Conservation (phyloP, 441 rosid genomes). For the Croton setiger region DNA sequence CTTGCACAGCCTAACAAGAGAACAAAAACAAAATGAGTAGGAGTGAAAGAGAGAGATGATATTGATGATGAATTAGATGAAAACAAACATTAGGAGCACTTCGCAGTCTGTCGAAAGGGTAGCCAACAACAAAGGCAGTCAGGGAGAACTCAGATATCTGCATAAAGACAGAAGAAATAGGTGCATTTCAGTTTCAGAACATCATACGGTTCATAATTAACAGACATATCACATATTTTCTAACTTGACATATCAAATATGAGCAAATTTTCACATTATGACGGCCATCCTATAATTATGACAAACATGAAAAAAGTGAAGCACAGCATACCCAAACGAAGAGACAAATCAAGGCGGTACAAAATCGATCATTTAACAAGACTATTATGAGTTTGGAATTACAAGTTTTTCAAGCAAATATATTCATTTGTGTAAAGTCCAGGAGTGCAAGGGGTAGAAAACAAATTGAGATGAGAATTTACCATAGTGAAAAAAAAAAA, state of each 20-base stretch:
- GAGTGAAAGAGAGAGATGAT: constrained; percentile 1
- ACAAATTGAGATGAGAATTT: not conserved
- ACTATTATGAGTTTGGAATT: not conserved
- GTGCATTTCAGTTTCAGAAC: constrained; percentile 5
- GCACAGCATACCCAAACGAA: not conserved
- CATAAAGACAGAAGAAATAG: constrained; percentile 16
- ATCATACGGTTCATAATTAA: constrained; percentile 4
- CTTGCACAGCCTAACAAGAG: constrained; percentile 46
- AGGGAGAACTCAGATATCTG: constrained; percentile 68
- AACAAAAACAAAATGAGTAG: constrained; percentile 14
- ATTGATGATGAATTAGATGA: constrained; percentile 7
- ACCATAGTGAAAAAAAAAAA: too few relatives aligned
- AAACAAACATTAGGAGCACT: constrained; percentile 39
- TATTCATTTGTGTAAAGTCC: not conserved
- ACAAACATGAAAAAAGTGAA: not conserved
- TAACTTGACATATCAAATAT: not conserved
- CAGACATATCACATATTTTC: not conserved
- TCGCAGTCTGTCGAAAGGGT: constrained; percentile 45
- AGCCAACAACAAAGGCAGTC: constrained; percentile 73
- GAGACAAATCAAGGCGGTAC: not conserved
- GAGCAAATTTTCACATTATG: constrained; percentile 2
- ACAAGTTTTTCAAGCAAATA: not conserved
- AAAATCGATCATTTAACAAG: not conserved
- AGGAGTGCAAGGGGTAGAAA: not conserved
- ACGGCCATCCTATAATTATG: constrained; percentile 1